These are phyloP conservation scores for Paraconiothyrium brasiliense DNA, from an alignment of 2,329 filamentous ascomycete species.

Conservation along the genomic window DNA sequence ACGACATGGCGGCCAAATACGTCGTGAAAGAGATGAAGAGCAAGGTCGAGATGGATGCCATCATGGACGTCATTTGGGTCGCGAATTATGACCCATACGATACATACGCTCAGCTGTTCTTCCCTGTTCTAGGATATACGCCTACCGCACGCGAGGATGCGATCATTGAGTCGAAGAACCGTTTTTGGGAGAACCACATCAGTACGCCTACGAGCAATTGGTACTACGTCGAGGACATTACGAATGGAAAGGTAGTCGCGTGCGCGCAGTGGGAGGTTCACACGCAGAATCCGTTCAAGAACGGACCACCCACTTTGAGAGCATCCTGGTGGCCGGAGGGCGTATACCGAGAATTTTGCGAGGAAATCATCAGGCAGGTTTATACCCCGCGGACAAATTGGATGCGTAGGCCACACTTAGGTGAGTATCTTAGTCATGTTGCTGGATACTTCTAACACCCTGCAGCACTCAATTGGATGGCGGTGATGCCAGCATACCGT, in stretches of 20 bases:
- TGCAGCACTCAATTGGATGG: slow-evolving; percentile 49
- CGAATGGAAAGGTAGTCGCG: slow-evolving; percentile 34
- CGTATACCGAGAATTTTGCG: slow-evolving; percentile 44
- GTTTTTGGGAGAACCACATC: slow-evolving; percentile 42
- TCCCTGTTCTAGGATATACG: slow-evolving; percentile 44
- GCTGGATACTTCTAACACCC: neutral
- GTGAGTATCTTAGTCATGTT: slow-evolving; percentile 26
- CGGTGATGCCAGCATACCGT: slow-evolving; percentile 47
- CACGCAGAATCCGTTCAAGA: slow-evolving; percentile 40
- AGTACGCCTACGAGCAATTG: slow-evolving; percentile 41
- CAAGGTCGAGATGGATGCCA: slow-evolving; percentile 40
- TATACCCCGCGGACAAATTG: slow-evolving; percentile 42
- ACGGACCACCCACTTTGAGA: slow-evolving; percentile 34
- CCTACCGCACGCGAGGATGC: slow-evolving; percentile 35
- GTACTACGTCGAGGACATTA: slow-evolving; percentile 41
- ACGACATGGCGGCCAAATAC: slow-evolving; percentile 33
- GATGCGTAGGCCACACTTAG: slow-evolving; percentile 47
- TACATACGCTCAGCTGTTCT: slow-evolving; percentile 45
- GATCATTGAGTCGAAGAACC: slow-evolving; percentile 39
- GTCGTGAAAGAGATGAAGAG: slow-evolving; percentile 37
- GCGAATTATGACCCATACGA: slow-evolving; percentile 49
- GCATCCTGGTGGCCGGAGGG: slow-evolving; percentile 49
- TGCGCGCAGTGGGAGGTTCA: slow-evolving; percentile 46
- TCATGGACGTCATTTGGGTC: slow-evolving; percentile 46
- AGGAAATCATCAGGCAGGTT: slow-evolving; percentile 44